phyloP scores from a whole-genome alignment of 164 flowering plant species.

The Vitis cinerea region DNA sequence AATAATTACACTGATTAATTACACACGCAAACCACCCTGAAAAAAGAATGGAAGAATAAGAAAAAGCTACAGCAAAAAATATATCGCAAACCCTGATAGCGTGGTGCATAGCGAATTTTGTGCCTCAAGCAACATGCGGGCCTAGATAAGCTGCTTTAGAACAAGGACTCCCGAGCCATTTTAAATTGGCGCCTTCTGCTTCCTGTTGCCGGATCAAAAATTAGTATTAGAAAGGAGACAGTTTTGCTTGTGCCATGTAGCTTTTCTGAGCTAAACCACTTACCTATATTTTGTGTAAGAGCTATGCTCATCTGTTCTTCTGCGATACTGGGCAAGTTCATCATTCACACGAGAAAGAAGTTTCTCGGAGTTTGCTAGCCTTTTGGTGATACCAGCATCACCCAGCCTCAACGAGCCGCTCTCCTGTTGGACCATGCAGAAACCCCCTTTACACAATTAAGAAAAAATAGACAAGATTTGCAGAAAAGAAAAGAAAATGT shows the following conservation, averaged over 20 bases:
- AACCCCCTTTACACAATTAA: no score
- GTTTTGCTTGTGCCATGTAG: no score
- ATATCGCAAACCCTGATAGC: no score
- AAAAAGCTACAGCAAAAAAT: no score
- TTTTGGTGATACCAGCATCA: constrained; percentile 34
- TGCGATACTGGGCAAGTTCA: constrained; percentile 47
- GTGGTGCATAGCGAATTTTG: no score
- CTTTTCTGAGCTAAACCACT: not conserved
- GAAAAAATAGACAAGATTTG: not conserved
- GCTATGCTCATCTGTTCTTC: constrained; percentile 15
- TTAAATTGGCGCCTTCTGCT: not conserved
- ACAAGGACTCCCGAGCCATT: no score
- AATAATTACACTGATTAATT: no score
- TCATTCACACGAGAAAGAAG: constrained; percentile 48
- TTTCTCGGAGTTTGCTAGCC: constrained; percentile 48
- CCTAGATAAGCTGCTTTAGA: no score
- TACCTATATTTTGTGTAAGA: constrained; percentile 22
- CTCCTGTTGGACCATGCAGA: constrained; percentile 27
- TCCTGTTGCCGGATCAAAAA: not conserved
- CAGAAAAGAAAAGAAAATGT: not conserved
- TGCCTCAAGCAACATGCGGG: no score
- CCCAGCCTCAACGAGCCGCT: constrained; percentile 15
- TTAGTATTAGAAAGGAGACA: no score
- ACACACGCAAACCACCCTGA: no score
- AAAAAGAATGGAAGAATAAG: no score